Percentiles rank a stretch among this genome's conserved stretches.
Evolutionary conservation across 495 filamentous ascomycete genomes (phyloP).

Genomic region (Schizothecium vesticola): DNA sequence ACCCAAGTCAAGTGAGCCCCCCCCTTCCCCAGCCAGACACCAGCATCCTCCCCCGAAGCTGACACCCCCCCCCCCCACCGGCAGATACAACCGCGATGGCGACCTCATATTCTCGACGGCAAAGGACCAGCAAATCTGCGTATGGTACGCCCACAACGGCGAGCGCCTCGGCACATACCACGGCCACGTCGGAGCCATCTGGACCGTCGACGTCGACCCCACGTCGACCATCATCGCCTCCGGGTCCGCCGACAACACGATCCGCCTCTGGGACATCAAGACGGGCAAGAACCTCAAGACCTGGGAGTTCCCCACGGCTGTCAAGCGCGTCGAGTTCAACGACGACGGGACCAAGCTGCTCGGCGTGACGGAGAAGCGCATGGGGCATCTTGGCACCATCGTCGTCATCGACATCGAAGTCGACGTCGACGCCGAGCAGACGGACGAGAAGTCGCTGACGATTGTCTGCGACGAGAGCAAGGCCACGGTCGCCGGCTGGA

Average conservation of each 20-base stretch:
- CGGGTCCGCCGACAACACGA: conserved; percentile 95
- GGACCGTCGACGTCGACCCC: conserved; percentile 97
- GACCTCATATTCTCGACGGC: conserved; percentile 95
- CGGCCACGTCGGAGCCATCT: conserved; percentile 95
- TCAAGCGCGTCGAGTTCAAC: conserved; percentile 94
- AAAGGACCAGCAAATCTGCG: conserved; percentile 96
- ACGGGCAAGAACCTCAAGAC: conserved; percentile 88
- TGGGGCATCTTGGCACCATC: conserved; percentile 89
- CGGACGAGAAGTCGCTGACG: conserved; percentile 68
- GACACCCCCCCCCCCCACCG: conserved; percentile 16
- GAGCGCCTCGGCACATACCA: conserved; percentile 93
- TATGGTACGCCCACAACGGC: conserved; percentile 90
- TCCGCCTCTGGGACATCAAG: conserved; percentile 94
- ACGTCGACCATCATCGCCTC: conserved; percentile 89
- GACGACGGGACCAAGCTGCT: conserved; percentile 84
- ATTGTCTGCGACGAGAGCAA: conserved; percentile 94
- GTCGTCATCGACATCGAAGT: conserved; percentile 80
- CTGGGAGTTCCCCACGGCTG: conserved; percentile 93
- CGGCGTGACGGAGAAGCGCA: conserved; percentile 95
- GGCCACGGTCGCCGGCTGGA: conserved; percentile 94
- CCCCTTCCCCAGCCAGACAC: background rate
- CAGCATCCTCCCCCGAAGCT: background rate
- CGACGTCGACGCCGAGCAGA: conserved; percentile 76
- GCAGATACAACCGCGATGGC: conserved; percentile 87
- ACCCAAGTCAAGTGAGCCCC: conserved; percentile 86